These are phyloP conservation scores for Wickerhamiella hasegawae DNA, from an alignment of 805 yeast species.

Conservation along the genomic window DNA sequence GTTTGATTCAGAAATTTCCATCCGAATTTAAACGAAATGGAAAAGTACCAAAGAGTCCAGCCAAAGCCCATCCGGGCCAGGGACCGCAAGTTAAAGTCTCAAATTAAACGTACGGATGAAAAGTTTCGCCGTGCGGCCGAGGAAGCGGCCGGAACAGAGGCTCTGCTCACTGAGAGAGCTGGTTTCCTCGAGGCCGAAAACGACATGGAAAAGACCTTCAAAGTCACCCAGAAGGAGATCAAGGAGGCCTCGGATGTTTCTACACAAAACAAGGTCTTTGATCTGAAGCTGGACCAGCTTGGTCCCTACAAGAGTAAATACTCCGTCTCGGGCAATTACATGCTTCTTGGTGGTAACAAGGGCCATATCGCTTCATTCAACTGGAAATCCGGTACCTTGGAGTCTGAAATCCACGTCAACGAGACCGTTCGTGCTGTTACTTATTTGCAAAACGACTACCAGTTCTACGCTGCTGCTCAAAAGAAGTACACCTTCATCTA, in stretches of 20 bases:
- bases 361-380: slow-evolving; percentile 95
- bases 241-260: slow-evolving; percentile 56
- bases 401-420: slow-evolving; percentile 66
- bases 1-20: no score
- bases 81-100: slow-evolving; percentile 12
- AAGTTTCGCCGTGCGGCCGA: slow-evolving; percentile 64
- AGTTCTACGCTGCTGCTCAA: slow-evolving; percentile 92
- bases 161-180: slow-evolving; percentile 64
- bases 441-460: slow-evolving; percentile 71
- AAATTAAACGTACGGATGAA: slow-evolving; percentile 45
- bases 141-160: slow-evolving; percentile 75
- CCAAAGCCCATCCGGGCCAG: slow-evolving; percentile 51
- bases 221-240: slow-evolving; percentile 69
- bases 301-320: slow-evolving; percentile 79
- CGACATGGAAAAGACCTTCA: slow-evolving; percentile 81
- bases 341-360: slow-evolving; percentile 72
- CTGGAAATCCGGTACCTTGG: slow-evolving; percentile 77
- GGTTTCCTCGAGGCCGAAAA: slow-evolving; percentile 88
- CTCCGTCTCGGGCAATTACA: slow-evolving; percentile 72
- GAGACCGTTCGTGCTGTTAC: slow-evolving; percentile 88
- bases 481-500: slow-evolving; percentile 86
- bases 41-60: slow-evolving; percentile 23
- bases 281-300: slow-evolving; percentile 52
- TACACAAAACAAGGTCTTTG: slow-evolving; percentile 59
- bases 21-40: slow-evolving; percentile 9